A percentile compares a stretch with the other conserved stretches of the same genome.
These are phyloP conservation scores for Coemansia sp. DNA, from an alignment of 192 early-diverging fungal genomes.

Conservation along the genomic window DNA sequence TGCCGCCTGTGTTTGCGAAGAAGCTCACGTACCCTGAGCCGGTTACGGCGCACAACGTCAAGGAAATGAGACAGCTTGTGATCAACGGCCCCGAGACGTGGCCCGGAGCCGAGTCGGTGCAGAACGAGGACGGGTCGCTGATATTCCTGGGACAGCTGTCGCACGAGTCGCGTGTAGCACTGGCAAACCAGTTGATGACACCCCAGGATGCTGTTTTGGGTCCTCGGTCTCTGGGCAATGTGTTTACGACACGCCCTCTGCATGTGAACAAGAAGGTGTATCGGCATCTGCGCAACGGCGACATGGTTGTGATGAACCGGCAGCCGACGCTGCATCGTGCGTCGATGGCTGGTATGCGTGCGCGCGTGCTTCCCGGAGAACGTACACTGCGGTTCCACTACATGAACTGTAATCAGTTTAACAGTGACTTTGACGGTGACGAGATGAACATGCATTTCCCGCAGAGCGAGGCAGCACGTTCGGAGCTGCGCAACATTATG, in stretches of 20 bases:
- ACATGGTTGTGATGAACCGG: slow-evolving; percentile 95
- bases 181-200: slow-evolving; percentile 91
- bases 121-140: slow-evolving; percentile 93
- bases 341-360: slow-evolving; percentile 98
- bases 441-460: slow-evolving; percentile 99
- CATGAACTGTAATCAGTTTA: slow-evolving; percentile 88
- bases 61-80: slow-evolving; percentile 84
- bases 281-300: slow-evolving; percentile 95
- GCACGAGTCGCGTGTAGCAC: slow-evolving; percentile 83
- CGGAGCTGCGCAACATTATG: slow-evolving; percentile 95
- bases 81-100: slow-evolving; percentile 94
- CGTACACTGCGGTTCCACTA: slow-evolving; percentile 99
- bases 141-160: slow-evolving; percentile 76
- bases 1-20: slow-evolving; percentile 93
- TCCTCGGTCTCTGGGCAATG: slow-evolving; percentile 52
- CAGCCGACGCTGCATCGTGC: slow-evolving; percentile 99
- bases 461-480: slow-evolving; percentile 94
- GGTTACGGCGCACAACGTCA: slow-evolving; percentile 93
- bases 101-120: slow-evolving; percentile 94
- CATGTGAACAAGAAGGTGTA: slow-evolving; percentile 93
- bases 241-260: slow-evolving; percentile 61
- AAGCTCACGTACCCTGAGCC: slow-evolving; percentile 97
- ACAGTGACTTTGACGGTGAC: slow-evolving; percentile 99
- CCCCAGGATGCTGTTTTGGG: slow-evolving; percentile 60
- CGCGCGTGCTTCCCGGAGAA: slow-evolving; percentile 91